Evolutionary conservation across 176 grass and related monocot species (phyloP).

Genomic region (Stipa capillata): DNA sequence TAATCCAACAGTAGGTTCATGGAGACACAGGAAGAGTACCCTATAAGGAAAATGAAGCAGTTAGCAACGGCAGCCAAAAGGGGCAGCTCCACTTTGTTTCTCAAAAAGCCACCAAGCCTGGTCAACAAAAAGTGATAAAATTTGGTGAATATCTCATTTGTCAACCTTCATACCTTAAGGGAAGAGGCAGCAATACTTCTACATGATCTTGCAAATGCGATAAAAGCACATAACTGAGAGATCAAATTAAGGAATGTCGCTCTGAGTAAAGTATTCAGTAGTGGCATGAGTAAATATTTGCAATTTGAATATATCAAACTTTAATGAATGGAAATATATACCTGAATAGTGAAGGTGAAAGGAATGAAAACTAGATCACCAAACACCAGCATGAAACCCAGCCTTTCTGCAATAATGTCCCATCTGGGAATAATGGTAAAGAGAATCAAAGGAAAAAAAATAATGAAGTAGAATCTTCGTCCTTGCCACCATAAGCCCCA

Average conservation of each 20-base stretch:
- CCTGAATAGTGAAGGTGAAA: slow-evolving; percentile 97
- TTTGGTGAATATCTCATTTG: background rate
- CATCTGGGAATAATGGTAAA: slow-evolving; percentile 46
- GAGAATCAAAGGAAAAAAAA: background rate
- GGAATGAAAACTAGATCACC: slow-evolving; percentile 98
- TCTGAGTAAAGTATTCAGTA: background rate
- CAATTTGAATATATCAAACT: background rate
- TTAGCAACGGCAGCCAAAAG: slow-evolving; percentile 45
- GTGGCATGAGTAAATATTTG: background rate
- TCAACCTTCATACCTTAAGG: background rate
- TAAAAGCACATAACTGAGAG: background rate
- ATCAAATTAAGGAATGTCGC: background rate
- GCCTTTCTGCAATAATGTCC: slow-evolving; percentile 97
- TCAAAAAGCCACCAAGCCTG: slow-evolving; percentile 96
- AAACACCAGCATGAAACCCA: slow-evolving; percentile 98
- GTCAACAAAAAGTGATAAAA: background rate
- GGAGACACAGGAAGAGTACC: slow-evolving; percentile 40
- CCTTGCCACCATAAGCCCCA: background rate
- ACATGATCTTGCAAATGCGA: background rate
- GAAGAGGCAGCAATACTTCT: background rate
- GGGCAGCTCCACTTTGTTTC: slow-evolving; percentile 66
- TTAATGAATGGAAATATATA: background rate
- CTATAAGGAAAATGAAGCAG: slow-evolving; percentile 69
- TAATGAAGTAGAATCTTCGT: background rate
- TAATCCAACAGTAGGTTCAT: background rate